Percentiles rank a stretch among this genome's conserved stretches.
Conservation (phyloP, 164 flowering plant species). For the Dillenia suffruticosa region DNA sequence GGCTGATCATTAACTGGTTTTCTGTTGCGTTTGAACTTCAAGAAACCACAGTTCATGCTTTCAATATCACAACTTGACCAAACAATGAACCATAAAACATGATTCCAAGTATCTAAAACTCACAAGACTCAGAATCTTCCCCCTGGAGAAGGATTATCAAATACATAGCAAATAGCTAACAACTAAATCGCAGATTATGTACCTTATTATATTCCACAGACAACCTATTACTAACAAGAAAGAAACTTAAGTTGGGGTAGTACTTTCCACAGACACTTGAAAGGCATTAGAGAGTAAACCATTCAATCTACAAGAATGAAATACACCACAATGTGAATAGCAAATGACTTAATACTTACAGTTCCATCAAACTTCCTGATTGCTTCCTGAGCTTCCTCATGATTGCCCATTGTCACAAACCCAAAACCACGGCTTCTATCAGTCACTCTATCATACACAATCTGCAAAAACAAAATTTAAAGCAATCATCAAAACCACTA, state of each 20-base stretch:
- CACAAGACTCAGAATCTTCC: constrained; percentile 81
- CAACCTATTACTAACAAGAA: no score
- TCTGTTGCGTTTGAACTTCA: neutral
- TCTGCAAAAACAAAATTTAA: constrained; percentile 30
- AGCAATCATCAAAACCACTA: neutral
- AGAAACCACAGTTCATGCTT: neutral
- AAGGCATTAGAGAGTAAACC: no score
- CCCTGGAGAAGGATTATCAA: no score
- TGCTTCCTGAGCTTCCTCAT: constrained; percentile 74
- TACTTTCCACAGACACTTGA: no score
- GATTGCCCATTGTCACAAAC: constrained; percentile 77
- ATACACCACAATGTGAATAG: neutral
- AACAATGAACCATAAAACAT: neutral
- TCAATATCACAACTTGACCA: neutral
- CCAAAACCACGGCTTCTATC: constrained; percentile 92
- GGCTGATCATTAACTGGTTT: no score
- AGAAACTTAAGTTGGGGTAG: no score
- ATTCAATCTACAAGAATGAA: neutral
- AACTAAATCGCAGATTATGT: no score
- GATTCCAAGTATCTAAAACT: constrained; percentile 23
- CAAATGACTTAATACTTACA: constrained; percentile 44
- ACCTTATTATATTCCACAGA: no score
- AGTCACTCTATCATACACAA: constrained; percentile 74
- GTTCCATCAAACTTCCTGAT: constrained; percentile 78
- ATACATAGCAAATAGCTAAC: no score